Conservation (phyloP, 2,329 filamentous ascomycete genomes). For the Claviceps pazoutovae region DNA sequence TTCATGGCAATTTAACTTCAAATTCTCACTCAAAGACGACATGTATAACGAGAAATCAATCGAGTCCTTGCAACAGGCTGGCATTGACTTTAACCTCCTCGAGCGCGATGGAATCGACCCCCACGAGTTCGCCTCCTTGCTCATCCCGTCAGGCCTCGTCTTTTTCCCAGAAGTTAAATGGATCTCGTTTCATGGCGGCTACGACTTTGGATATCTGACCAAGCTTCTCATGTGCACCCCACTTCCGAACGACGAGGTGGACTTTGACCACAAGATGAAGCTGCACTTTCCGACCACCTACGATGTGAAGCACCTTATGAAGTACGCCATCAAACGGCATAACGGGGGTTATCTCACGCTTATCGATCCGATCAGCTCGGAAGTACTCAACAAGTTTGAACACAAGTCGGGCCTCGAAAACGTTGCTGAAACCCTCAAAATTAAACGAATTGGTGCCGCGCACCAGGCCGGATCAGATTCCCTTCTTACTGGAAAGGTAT, state of each 20-base stretch:
- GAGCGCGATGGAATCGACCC: constrained; percentile 85
- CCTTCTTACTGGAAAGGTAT: constrained; percentile 82
- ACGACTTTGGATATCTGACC: constrained; percentile 94
- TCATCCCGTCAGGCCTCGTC: constrained; percentile 85
- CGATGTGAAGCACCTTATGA: constrained; percentile 96
- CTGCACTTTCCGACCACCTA: constrained; percentile 88
- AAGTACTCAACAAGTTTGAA: constrained; percentile 73
- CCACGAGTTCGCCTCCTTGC: constrained; percentile 70
- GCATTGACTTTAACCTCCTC: constrained; percentile 80
- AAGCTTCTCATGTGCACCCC: constrained; percentile 78
- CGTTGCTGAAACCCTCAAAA: constrained; percentile 82
- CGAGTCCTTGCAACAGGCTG: constrained; percentile 74
- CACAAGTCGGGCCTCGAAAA: constrained; percentile 86
- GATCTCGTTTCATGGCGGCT: constrained; percentile 96
- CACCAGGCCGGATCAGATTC: constrained; percentile 93
- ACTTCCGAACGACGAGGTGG: constrained; percentile 75
- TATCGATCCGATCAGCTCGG: constrained; percentile 48
- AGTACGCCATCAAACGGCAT: constrained; percentile 63
- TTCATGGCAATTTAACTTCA: constrained; percentile 99
- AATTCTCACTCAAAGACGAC: constrained; percentile 84
- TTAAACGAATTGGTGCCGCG: constrained; percentile 73
- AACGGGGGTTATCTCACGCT: constrained; percentile 49
- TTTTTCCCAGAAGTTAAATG: constrained; percentile 80
- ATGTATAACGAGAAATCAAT: constrained; percentile 98
- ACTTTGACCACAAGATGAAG: constrained; percentile 79